phyloP scores from a whole-genome alignment of 2,329 filamentous ascomycete genomes.

The Huntiella bhutanensis region DNA sequence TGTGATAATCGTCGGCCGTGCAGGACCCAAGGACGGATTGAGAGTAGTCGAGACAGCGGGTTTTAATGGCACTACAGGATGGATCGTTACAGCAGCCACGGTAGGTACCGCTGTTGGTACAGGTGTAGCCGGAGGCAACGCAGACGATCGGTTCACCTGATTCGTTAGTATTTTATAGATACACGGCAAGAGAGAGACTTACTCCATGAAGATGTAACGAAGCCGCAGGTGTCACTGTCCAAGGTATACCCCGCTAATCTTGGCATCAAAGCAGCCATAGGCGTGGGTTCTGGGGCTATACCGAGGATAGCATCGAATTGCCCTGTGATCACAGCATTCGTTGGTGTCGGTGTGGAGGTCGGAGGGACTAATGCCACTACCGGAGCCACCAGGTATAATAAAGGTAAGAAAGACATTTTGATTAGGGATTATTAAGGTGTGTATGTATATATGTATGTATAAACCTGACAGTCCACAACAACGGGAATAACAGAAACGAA shows the following conservation, averaged over 20 bases:
- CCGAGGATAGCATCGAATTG: no score
- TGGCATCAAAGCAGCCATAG: constrained; percentile 13
- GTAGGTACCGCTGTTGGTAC: constrained; percentile 14
- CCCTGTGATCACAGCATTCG: no score
- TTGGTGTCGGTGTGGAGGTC: no score
- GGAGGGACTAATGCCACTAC: no score
- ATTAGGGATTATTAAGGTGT: no score
- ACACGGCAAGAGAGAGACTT: constrained; percentile 12
- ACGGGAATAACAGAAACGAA: no score
- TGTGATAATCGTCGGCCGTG: constrained; percentile 17
- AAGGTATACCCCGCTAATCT: constrained; percentile 17
- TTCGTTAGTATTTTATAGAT: not conserved
- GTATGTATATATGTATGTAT: no score
- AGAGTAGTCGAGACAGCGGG: constrained; percentile 18
- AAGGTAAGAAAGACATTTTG: no score
- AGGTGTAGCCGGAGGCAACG: constrained; percentile 16
- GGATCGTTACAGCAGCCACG: constrained; percentile 19
- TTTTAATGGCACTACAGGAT: constrained; percentile 17
- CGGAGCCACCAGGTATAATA: no score
- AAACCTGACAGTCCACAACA: no score
- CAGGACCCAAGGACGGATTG: constrained; percentile 15
- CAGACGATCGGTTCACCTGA: constrained; percentile 4
- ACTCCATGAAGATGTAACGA: constrained; percentile 16
- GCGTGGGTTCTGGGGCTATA: no score
- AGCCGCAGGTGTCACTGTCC: constrained; percentile 18